Conservation (phyloP, 176 grass and related monocot genomes). For the Zea luxurians region DNA sequence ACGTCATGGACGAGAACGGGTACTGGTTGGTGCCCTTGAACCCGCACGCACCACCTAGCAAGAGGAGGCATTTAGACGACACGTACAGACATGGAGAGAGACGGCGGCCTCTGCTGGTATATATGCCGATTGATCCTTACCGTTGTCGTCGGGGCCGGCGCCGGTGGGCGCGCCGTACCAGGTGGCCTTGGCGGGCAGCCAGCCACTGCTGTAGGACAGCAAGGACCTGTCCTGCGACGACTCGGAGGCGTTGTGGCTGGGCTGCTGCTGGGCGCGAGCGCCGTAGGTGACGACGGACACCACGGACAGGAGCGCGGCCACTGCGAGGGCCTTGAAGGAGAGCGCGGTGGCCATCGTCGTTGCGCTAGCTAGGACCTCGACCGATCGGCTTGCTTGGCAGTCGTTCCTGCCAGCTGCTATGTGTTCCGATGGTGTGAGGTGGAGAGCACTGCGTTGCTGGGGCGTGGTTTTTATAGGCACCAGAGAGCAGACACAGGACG, state of each 20-base stretch:
- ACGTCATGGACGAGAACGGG: conserved; percentile 52
- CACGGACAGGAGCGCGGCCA: conserved; percentile 20
- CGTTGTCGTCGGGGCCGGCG: conserved; percentile 58
- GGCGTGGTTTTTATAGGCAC: conserved; percentile 43
- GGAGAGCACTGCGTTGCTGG: conserved; percentile 33
- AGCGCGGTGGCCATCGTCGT: conserved; percentile 1
- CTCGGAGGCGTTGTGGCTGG: conserved; percentile 14
- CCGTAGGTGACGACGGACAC: neutral
- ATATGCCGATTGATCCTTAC: neutral
- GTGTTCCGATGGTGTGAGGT: conserved; percentile 37
- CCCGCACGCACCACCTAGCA: conserved; percentile 53
- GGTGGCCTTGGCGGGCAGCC: conserved; percentile 56
- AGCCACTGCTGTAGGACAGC: conserved; percentile 20
- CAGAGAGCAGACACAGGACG: neutral
- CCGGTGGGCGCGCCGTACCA: conserved; percentile 68
- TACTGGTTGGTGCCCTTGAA: conserved; percentile 41
- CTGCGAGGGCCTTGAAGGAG: conserved; percentile 13
- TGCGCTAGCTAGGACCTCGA: neutral
- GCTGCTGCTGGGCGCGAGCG: neutral
- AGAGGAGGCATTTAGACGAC: neutral
- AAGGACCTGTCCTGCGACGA: neutral
- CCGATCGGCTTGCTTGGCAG: conserved; percentile 10
- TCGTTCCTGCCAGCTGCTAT: neutral
- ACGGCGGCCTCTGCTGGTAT: too few species aligned
- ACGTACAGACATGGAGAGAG: too few species aligned